Base-by-base conservation (phyloP, 768 basidiomycete genomes). In the Hericium erinaceus region DNA sequence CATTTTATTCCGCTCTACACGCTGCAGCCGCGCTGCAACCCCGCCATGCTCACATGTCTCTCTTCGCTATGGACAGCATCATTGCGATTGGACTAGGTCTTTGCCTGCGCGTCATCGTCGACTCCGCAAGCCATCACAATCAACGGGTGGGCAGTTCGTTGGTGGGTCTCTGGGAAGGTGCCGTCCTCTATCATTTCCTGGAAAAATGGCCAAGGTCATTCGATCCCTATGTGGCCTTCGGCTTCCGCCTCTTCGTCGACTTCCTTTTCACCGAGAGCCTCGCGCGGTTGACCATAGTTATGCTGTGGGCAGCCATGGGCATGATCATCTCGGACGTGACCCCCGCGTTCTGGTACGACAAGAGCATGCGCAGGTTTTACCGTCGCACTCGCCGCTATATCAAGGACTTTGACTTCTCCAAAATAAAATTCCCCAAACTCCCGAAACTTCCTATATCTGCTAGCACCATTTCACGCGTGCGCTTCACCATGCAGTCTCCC, bases 121-220 rank as follows among this genome's bases (percentile, higher is more conserved):
- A 81, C 69, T 55, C 72, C 26, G 77, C 80, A 54, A 75, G 74
- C 57, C 70, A 75, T 58, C 70, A 79, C 58, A 77, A 79, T 48
- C 69, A 76, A 67, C 78, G 75, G 57, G 67, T 80, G 56, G 79
- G 76, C n/a, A 81, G 83, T 16, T 82, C 83, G 13, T 76, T 90
- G 57, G 74, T 91, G 55, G 89, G 88, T 8, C 73, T 89, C 18
- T 90, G 87, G 86, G 88, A 90, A 69, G 87, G 89, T 51, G 78
- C 86, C 24, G 81, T 89, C 39, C 74, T 88, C 56, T 79, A 82
- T 41, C 88, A 89, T 63, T 89, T 87, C 67, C 69, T 87, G 61
- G 78, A 78, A 59, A 85, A 85, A 66, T 77, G 77, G 69, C 85
- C 86, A 37, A 65, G 65, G 37, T 87, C 87, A 0, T 73, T 76